Conservation (phyloP, 352 stramenopile species). For the Thalassiosira hispida region DNA sequence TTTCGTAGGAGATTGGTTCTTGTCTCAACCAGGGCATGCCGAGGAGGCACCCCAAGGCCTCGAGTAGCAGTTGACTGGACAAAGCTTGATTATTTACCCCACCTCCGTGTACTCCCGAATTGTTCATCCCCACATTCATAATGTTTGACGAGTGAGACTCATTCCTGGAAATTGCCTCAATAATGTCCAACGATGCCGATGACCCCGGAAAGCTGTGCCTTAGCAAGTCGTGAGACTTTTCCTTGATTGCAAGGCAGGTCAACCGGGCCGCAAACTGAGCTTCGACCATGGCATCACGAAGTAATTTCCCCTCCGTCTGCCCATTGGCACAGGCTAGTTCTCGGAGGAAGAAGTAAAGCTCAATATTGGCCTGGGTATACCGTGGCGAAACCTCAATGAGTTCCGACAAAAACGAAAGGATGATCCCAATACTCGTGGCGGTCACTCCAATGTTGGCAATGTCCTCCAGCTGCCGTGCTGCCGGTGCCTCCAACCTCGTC, state of each 20-base stretch:
- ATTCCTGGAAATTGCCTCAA: slow-evolving; percentile 62
- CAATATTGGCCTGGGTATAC: slow-evolving; percentile 63
- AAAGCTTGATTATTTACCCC: slow-evolving; percentile 27
- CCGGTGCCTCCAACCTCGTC: slow-evolving; percentile 42
- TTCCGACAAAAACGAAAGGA: slow-evolving; percentile 76
- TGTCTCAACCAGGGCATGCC: slow-evolving; percentile 61
- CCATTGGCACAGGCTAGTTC: slow-evolving; percentile 59
- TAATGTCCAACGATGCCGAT: slow-evolving; percentile 63
- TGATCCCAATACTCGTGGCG: slow-evolving; percentile 74
- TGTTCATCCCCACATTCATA: slow-evolving; percentile 71
- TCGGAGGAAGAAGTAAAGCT: slow-evolving; percentile 74
- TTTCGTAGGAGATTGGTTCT: slow-evolving; percentile 68
- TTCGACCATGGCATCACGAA: slow-evolving; percentile 67
- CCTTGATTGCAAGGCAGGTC: slow-evolving; percentile 64
- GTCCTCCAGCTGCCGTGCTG: slow-evolving; percentile 43
- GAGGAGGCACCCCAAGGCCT: slow-evolving; percentile 74
- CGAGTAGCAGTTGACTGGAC: slow-evolving; percentile 60
- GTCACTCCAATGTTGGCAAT: slow-evolving; percentile 40
- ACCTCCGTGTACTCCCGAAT: slow-evolving; percentile 47
- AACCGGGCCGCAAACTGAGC: slow-evolving; percentile 74
- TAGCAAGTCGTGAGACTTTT: slow-evolving; percentile 58
- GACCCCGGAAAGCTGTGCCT: slow-evolving; percentile 71
- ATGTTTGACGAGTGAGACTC: slow-evolving; percentile 67
- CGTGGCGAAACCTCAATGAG: slow-evolving; percentile 78
- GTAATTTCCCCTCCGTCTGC: slow-evolving; percentile 41